These are phyloP conservation scores for Blastomyces parvus DNA, from an alignment of 2,329 filamentous ascomycete genomes.

Conservation along the genomic window DNA sequence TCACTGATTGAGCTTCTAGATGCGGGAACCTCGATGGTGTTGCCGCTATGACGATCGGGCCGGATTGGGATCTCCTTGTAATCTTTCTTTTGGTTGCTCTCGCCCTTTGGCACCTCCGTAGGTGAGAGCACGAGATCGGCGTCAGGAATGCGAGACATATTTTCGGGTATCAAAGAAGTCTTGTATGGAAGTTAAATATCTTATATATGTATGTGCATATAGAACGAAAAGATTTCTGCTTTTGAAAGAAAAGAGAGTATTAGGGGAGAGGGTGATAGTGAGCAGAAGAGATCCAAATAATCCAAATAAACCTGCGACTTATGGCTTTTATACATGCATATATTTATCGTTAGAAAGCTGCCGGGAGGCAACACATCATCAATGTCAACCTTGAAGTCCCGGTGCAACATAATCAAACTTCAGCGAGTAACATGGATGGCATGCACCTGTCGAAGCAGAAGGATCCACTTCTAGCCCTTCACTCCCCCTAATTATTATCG, in stretches of 20 bases:
- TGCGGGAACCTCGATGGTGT: constrained; percentile 60
- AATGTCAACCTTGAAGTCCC: not conserved
- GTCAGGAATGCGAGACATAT: constrained; percentile 7
- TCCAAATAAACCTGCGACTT: not conserved
- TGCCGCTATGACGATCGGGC: constrained; percentile 34
- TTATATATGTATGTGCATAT: not conserved
- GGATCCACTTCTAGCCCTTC: constrained; percentile 25
- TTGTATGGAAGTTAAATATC: not conserved
- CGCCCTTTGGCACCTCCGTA: not conserved
- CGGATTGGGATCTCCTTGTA: constrained; percentile 30
- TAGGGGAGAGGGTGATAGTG: not conserved
- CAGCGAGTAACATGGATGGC: constrained; percentile 3
- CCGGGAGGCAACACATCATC: constrained; percentile 1
- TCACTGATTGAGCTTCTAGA: constrained; percentile 60
- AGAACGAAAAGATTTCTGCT: not conserved
- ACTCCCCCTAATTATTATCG: constrained; percentile 34
- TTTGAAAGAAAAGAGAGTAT: not conserved
- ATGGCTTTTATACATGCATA: not conserved
- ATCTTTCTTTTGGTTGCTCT: not conserved
- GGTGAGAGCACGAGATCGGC: constrained; percentile 2
- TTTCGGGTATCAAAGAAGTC: not conserved
- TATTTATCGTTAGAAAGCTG: not conserved
- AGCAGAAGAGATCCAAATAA: not conserved
- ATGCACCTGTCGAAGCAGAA: constrained; percentile 5
- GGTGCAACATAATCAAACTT: not conserved